Evolutionary conservation across 176 grass and related monocot genomes (phyloP), one percentile per base, ranked within the genome.

Genomic region (Rhynchospora tenuis): DNA sequence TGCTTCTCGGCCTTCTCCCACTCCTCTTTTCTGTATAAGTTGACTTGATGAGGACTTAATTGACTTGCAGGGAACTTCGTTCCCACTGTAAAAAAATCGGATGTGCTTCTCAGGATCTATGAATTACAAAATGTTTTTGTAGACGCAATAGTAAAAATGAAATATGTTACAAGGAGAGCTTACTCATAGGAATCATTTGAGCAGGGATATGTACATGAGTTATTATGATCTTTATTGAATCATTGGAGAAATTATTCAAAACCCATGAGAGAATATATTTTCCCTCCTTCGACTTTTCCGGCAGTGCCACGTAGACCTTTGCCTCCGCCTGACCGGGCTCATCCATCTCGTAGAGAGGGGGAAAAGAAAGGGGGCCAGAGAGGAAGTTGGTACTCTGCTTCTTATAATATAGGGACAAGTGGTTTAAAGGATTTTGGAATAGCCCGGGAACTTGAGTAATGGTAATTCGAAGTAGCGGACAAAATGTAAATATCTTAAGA

Each of bases 101-200:
- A 23, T 3, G 44, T 22, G n/a, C 43, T 73, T 64, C 19, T 24
- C 59, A 67, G 64, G 27, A 31, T 66, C 1, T 66, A 16, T 33
- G 16, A 4, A 33, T 66, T 16, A 66, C 71, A 72, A 20, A 12
- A 11, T 4, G 0, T 71, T 33, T 65, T 48, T 50, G 43, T 14
- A 17, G 3, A 20, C 48, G 19, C 42, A 48, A 22, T 23, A 23
- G 8, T 72, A 12, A 73, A 24, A 6, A 29, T 2, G 14, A 73
- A 45, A 44, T 51, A 52, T 50, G 27, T 15, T 54, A 50, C 44
- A 73, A 59, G 3, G 38, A 73, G 52, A 59, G 78, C 92, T 54
- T 94, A 97, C 94, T 92, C 80, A 92, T 88, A 63, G 92, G 90
- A 69, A 97, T 94, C 87, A 89, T 87, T 74, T 94, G 86, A n/a